Conservation (phyloP, 176 grass and related monocot species). For the Raddia distichophylla region DNA sequence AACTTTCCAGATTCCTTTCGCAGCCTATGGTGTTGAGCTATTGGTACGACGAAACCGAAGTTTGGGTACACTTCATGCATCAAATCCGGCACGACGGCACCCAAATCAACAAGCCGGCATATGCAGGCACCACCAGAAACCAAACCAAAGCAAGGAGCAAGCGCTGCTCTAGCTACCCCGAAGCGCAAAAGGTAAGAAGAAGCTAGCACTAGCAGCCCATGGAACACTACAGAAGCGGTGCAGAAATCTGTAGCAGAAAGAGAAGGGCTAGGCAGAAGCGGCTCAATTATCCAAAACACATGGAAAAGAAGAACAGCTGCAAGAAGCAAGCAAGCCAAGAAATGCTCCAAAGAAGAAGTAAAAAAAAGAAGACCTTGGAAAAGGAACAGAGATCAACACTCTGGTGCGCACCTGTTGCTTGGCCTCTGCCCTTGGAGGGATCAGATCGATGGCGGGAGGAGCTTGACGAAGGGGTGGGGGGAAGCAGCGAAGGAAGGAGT, state of each 20-base stretch:
- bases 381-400: neutral
- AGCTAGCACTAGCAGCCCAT: neutral
- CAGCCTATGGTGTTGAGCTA: neutral
- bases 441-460: slow-evolving; percentile 25
- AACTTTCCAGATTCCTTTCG: neutral
- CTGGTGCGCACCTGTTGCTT: neutral
- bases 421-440: neutral
- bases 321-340: neutral
- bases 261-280: too few relatives aligned
- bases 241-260: neutral
- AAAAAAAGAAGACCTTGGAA: too few relatives aligned
- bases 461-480: too few relatives aligned
- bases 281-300: too few relatives aligned
- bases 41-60: neutral
- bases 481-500: neutral
- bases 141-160: too few relatives aligned
- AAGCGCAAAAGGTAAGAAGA: neutral
- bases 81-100: neutral
- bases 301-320: too few relatives aligned
- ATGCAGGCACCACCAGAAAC: neutral
- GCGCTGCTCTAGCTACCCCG: neutral
- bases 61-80: neutral
- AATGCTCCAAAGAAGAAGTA: neutral
- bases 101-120: neutral
- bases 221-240: neutral